A percentile compares a stretch with the other conserved stretches of the same genome.
phyloP scores from a whole-genome alignment of 176 grass and related monocot species.

The Avena eriantha region DNA sequence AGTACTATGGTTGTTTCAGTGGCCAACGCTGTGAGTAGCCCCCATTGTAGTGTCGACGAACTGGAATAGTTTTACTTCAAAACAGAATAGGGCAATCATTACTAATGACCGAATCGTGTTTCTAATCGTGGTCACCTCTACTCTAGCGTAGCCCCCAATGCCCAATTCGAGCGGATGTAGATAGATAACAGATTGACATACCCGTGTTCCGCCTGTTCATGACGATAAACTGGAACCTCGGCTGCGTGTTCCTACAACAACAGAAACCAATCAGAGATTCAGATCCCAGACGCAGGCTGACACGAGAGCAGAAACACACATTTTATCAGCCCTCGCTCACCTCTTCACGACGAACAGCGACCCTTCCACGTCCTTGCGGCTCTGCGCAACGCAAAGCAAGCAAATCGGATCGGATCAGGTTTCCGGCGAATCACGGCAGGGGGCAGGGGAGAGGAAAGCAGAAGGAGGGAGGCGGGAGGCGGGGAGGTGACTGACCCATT shows the following conservation, averaged over 20 bases:
- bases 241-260: conserved; percentile 69
- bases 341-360: conserved; percentile 95
- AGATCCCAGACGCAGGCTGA: conserved; percentile 33
- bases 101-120: neutral
- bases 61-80: neutral
- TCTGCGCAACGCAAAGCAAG: conserved; percentile 51
- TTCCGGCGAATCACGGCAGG: neutral
- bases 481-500: conserved; percentile 63
- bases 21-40: neutral
- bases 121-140: neutral
- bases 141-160: neutral
- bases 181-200: conserved; percentile 24
- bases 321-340: conserved; percentile 37
- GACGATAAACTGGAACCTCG: conserved; percentile 93
- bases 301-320: neutral
- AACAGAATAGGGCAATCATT: neutral
- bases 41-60: neutral
- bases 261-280: conserved; percentile 13
- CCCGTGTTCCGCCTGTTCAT: conserved; percentile 91
- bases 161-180: neutral
- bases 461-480: no score
- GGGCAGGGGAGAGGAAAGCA: neutral
- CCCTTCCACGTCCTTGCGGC: conserved; percentile 92
- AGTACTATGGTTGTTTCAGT: neutral
- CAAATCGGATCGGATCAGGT: conserved; percentile 28